Conservation (phyloP, 2,329 filamentous ascomycete species). For the Sporothrix globosa region DNA sequence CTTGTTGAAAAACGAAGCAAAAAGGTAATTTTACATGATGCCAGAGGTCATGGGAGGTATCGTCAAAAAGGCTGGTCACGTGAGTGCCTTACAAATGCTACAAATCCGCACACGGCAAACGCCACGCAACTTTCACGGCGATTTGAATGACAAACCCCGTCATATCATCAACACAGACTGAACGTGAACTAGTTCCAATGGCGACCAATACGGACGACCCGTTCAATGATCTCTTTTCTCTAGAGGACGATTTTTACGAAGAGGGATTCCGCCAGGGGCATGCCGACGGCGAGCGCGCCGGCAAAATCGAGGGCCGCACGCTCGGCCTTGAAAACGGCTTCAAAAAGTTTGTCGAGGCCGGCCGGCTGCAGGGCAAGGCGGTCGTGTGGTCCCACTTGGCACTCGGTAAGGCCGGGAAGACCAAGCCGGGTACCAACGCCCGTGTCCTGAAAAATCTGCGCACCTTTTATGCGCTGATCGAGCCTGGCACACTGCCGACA, state of each 20-base stretch:
- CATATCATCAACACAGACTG: background rate
- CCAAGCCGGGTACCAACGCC: slow-evolving; percentile 39
- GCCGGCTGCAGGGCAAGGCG: slow-evolving; percentile 75
- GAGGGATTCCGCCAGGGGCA: slow-evolving; percentile 78
- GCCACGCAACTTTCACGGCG: background rate
- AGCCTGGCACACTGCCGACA: slow-evolving; percentile 75
- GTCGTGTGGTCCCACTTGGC: slow-evolving; percentile 82
- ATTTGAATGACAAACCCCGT: background rate
- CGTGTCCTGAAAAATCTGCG: slow-evolving; percentile 68
- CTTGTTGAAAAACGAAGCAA: no score
- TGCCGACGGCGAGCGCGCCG: slow-evolving; percentile 74
- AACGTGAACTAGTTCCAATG: background rate
- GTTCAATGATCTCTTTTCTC: slow-evolving; percentile 61
- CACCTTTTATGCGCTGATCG: slow-evolving; percentile 74
- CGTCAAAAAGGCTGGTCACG: no score
- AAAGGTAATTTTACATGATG: no score
- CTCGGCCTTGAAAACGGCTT: slow-evolving; percentile 93
- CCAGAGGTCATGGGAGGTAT: no score
- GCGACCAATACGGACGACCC: slow-evolving; percentile 45
- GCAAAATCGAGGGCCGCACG: slow-evolving; percentile 82
- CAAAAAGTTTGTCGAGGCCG: slow-evolving; percentile 85
- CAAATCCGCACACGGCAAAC: background rate
- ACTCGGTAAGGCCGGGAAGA: background rate
- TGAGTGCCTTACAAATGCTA: background rate
- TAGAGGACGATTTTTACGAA: slow-evolving; percentile 74